These are phyloP conservation scores for Incumbomyces lentus DNA, from an alignment of 2,329 filamentous ascomycete genomes.

Conservation along the genomic window DNA sequence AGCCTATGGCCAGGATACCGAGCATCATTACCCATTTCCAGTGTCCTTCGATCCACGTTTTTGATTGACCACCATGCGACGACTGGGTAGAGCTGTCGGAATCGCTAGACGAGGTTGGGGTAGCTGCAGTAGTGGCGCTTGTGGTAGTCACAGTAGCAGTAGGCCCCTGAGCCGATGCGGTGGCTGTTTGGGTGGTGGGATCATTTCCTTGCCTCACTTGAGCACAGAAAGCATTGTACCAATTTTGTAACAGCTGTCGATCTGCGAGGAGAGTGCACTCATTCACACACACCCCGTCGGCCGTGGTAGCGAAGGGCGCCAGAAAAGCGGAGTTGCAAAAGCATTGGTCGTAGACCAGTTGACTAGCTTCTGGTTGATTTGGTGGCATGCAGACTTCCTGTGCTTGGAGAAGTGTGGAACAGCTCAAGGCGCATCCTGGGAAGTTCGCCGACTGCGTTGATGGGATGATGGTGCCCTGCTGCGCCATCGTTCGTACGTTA, in stretches of 20 bases:
- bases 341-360: slow-evolving; percentile 53
- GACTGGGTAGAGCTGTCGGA: slow-evolving; percentile 7
- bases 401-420: slow-evolving; percentile 55
- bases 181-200: slow-evolving; percentile 23
- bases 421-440: slow-evolving; percentile 52
- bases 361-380: slow-evolving; percentile 39
- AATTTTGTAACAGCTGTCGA: slow-evolving; percentile 51
- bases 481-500: not conserved
- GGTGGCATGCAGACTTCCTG: slow-evolving; percentile 60
- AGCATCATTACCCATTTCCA: slow-evolving; percentile 77
- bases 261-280: slow-evolving; percentile 46
- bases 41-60: slow-evolving; percentile 51
- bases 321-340: slow-evolving; percentile 61
- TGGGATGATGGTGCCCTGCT: slow-evolving; percentile 24
- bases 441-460: slow-evolving; percentile 36
- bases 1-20: slow-evolving; percentile 60
- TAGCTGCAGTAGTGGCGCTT: slow-evolving; percentile 15
- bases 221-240: slow-evolving; percentile 60
- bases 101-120: slow-evolving; percentile 20
- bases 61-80: not conserved
- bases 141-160: slow-evolving; percentile 15
- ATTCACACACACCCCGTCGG: slow-evolving; percentile 51
- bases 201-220: slow-evolving; percentile 33
- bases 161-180: slow-evolving; percentile 20
- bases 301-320: slow-evolving; percentile 45